Conservation (phyloP, 2,329 filamentous ascomycete species). For the Aspergillus fijiensis region DNA sequence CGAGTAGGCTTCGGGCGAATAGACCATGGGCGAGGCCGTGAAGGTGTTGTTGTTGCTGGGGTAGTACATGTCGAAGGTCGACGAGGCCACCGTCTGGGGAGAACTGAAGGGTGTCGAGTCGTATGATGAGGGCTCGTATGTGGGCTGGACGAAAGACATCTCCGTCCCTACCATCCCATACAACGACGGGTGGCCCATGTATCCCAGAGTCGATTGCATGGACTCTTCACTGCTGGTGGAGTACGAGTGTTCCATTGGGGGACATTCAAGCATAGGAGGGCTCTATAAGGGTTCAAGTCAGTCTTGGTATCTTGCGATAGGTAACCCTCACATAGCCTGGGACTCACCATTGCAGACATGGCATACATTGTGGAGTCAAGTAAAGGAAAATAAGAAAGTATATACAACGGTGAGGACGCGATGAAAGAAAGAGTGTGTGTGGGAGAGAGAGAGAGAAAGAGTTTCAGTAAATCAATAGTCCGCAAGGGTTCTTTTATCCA, state of each 20-base stretch:
- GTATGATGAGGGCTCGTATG: conserved; percentile 7
- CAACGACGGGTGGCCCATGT: conserved; percentile 12
- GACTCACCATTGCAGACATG: conserved; percentile 11
- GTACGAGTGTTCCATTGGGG: conserved; percentile 26
- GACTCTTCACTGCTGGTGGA: conserved; percentile 24
- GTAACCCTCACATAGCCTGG: neutral
- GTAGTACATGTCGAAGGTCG: conserved; percentile 12
- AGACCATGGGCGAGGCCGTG: conserved; percentile 13
- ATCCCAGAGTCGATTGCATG: conserved; percentile 17
- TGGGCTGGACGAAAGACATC: conserved; percentile 13
- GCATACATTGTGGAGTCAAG: conserved; percentile 9
- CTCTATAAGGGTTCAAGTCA: conserved; percentile 9
- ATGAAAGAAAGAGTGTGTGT: neutral
- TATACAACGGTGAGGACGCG: neutral
- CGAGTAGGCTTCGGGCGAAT: conserved; percentile 14
- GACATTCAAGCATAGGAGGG: conserved; percentile 16
- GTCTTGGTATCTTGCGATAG: neutral
- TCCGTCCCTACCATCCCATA: conserved; percentile 15
- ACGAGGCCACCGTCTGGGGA: conserved; percentile 1
- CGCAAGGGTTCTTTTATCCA: neutral
- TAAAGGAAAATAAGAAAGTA: conserved; percentile 2
- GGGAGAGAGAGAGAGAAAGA: neutral
- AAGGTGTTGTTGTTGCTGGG: conserved; percentile 7
- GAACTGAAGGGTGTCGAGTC: conserved; percentile 10
- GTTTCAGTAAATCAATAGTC: conserved; percentile 1